These are phyloP conservation scores for Fonsecaea erecta DNA, from an alignment of 2,329 filamentous ascomycete species.

Conservation along the genomic window DNA sequence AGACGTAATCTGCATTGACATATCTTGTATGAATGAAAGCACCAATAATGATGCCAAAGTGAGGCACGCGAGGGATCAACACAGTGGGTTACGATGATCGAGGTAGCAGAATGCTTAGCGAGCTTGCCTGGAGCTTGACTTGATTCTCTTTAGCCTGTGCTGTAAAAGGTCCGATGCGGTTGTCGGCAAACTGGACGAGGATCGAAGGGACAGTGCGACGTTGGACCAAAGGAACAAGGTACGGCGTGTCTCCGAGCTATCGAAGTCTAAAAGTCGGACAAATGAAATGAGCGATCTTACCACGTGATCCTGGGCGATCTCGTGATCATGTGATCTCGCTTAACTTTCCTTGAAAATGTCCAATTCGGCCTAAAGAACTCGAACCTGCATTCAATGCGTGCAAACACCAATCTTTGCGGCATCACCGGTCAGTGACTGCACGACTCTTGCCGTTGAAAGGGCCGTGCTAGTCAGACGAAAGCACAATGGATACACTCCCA, in stretches of 20 bases:
- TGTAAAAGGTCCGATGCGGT: not conserved
- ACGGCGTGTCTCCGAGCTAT: not conserved
- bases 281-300: not conserved
- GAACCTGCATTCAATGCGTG: not conserved
- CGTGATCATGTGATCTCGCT: not conserved
- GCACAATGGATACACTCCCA: slow-evolving; percentile 10
- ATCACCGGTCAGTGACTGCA: not conserved
- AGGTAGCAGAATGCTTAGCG: not conserved
- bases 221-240: not conserved
- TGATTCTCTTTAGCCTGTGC: not conserved
- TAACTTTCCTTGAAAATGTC: not conserved
- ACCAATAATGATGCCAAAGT: not conserved
- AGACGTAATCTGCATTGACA: not conserved
- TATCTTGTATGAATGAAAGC: not conserved
- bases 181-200: not conserved
- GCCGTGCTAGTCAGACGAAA: not conserved
- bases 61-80: not conserved
- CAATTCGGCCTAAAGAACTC: not conserved
- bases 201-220: not conserved
- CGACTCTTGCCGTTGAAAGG: not conserved
- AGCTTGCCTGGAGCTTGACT: not conserved
- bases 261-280: not conserved
- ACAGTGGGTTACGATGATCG: not conserved
- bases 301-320: not conserved
- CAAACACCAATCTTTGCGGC: not conserved